Evolutionary conservation across 257 asterid genomes (phyloP).

Genomic region (Nicotiana paniculata): DNA sequence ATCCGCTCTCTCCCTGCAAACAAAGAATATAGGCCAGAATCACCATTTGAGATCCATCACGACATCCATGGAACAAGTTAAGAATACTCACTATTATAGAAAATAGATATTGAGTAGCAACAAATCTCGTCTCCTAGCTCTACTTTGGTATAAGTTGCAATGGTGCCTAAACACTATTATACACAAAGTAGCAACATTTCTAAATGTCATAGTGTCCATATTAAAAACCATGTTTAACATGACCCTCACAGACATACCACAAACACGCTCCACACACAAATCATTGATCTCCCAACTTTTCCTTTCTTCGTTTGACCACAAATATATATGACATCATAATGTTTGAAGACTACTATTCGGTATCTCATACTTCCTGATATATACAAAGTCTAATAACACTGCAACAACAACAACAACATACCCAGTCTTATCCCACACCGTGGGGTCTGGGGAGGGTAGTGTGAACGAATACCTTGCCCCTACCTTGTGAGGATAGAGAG

Average conservation of each 20-base stretch:
- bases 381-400: not conserved
- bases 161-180: not conserved
- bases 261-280: not conserved
- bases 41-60: not conserved
- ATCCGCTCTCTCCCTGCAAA: slow-evolving; percentile 82
- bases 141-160: not conserved
- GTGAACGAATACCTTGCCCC: too few relatives aligned
- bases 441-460: too few relatives aligned
- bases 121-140: not conserved
- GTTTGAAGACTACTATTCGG: not conserved
- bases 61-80: not conserved
- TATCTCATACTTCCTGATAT: not conserved
- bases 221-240: not conserved
- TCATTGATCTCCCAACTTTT: not conserved
- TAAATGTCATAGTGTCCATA: not conserved
- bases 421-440: too few relatives aligned
- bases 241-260: not conserved
- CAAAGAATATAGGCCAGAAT: slow-evolving; percentile 7
- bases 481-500: too few relatives aligned
- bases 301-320: not conserved
- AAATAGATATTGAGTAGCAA: not conserved
- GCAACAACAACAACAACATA: too few relatives aligned
- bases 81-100: not conserved
- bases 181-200: not conserved
- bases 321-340: not conserved